These are phyloP conservation scores for Lolium multiflorum DNA, from an alignment of 176 grass and related monocot genomes.

Conservation along the genomic window DNA sequence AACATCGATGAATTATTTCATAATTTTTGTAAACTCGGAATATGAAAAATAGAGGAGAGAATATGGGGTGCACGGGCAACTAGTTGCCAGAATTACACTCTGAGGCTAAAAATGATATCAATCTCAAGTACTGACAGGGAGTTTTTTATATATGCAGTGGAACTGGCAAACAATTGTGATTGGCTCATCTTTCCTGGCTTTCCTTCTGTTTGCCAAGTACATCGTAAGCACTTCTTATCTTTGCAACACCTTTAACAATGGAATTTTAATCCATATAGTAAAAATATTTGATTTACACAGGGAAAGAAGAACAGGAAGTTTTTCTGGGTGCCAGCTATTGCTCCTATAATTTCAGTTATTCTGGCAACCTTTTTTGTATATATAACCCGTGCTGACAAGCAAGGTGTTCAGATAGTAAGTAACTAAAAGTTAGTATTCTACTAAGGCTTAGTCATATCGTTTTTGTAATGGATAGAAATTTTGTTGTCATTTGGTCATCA, in stretches of 20 bases:
- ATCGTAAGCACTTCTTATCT: conserved; percentile 57
- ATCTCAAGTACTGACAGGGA: conserved; percentile 8
- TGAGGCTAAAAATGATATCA: conserved; percentile 15
- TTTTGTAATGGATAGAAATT: conserved; percentile 24
- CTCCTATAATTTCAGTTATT: conserved; percentile 84
- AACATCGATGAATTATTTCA: neutral
- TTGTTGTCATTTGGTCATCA: conserved; percentile 39
- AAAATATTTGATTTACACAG: conserved; percentile 45
- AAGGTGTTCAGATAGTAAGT: conserved; percentile 98
- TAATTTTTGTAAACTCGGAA: neutral
- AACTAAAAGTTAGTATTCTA: conserved; percentile 18
- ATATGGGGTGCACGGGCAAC: neutral
- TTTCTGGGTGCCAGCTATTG: conserved; percentile 93
- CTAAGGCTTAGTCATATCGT: neutral
- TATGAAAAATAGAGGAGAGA: neutral
- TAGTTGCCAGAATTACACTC: neutral
- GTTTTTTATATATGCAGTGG: conserved; percentile 65
- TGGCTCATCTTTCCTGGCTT: conserved; percentile 62
- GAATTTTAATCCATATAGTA: neutral
- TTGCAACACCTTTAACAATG: neutral
- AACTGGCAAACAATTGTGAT: conserved; percentile 97
- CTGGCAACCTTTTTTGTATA: conserved; percentile 88
- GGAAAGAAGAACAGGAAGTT: conserved; percentile 81
- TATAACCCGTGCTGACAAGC: conserved; percentile 79
- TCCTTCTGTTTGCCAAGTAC: conserved; percentile 80